Evolutionary conservation across 2,329 filamentous ascomycete species (phyloP).

Genomic region (Orbilia blumenaviensis): DNA sequence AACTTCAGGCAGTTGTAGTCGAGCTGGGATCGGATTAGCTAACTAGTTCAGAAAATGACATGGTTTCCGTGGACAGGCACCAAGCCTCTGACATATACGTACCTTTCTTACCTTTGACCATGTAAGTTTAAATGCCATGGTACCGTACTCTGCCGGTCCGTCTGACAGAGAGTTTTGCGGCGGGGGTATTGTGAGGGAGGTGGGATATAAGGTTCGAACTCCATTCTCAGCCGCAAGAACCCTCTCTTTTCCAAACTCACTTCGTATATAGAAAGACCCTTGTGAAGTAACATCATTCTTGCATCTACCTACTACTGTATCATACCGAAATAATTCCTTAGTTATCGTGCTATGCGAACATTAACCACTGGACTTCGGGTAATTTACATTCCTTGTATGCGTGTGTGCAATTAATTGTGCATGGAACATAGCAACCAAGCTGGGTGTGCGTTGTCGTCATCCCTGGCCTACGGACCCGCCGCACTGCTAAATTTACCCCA

Average conservation of each 20-base stretch:
- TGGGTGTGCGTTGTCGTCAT: constrained; percentile 47
- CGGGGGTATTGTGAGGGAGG: too few relatives aligned
- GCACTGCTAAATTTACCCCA: constrained; percentile 44
- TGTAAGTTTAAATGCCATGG: too few relatives aligned
- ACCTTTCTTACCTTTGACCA: neutral
- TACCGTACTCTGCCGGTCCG: too few relatives aligned
- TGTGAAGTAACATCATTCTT: too few relatives aligned
- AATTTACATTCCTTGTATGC: too few relatives aligned
- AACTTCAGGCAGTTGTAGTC: neutral
- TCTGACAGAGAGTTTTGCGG: too few relatives aligned
- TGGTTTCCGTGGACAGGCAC: neutral
- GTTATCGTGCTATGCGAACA: too few relatives aligned
- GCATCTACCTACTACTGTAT: neutral
- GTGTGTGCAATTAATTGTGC: neutral
- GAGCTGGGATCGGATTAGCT: neutral
- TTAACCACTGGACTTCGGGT: too few relatives aligned
- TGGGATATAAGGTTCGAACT: neutral
- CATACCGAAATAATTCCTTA: too few relatives aligned
- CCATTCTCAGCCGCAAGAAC: neutral
- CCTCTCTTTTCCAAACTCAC: neutral
- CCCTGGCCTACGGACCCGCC: constrained; percentile 7
- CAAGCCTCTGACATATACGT: neutral
- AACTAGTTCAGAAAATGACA: neutral
- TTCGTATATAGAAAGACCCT: neutral
- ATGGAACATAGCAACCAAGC: too few relatives aligned